Evolutionary conservation across 2,329 filamentous ascomycete genomes (phyloP).

Genomic region (Neonectria punicea): DNA sequence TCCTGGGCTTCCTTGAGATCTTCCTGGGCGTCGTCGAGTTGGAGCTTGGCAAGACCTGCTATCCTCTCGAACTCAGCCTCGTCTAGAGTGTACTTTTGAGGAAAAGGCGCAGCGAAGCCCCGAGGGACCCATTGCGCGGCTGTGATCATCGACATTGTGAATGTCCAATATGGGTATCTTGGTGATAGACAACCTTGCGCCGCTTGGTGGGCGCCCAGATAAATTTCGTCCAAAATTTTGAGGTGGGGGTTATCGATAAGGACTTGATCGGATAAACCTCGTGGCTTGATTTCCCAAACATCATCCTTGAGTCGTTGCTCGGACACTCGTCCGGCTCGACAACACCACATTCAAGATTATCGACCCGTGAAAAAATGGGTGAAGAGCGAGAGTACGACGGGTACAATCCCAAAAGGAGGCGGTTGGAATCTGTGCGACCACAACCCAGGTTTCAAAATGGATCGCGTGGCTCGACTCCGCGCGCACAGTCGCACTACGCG

Average conservation of each 20-base stretch:
- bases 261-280: constrained; percentile 38
- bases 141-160: constrained; percentile 78
- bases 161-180: constrained; percentile 44
- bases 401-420: constrained; percentile 53
- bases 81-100: constrained; percentile 78
- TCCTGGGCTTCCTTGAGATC: constrained; percentile 78
- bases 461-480: constrained; percentile 48
- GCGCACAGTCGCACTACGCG: constrained; percentile 52
- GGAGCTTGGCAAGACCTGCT: constrained; percentile 77
- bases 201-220: constrained; percentile 32
- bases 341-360: constrained; percentile 3
- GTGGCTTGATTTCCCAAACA: constrained; percentile 24
- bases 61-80: constrained; percentile 81
- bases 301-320: constrained; percentile 9
- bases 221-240: constrained; percentile 50
- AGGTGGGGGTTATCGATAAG: constrained; percentile 56
- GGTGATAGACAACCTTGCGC: constrained; percentile 30
- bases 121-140: constrained; percentile 80
- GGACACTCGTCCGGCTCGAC: constrained; percentile 1
- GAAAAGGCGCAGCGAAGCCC: constrained; percentile 80
- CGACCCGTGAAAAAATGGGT: constrained; percentile 42
- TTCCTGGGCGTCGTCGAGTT: constrained; percentile 91
- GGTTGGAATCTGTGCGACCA: constrained; percentile 48
- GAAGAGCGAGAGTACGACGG: constrained; percentile 51
- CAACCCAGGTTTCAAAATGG: constrained; percentile 46